phyloP scores from a whole-genome alignment of 768 basidiomycete species.

The Trametes cinnabarina region DNA sequence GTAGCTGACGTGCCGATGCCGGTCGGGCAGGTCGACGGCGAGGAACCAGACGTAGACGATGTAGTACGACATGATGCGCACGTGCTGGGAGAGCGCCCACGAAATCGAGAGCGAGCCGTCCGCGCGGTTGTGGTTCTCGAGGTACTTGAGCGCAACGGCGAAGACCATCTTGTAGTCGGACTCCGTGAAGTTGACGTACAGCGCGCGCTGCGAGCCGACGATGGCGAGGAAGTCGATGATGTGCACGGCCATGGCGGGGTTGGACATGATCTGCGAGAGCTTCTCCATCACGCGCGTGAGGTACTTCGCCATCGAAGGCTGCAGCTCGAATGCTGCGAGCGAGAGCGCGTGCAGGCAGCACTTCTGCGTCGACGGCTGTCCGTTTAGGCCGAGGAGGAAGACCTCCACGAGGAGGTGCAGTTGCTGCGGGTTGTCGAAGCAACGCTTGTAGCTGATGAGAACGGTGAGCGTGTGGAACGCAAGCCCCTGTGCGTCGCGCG shows the following conservation, averaged over 20 bases:
- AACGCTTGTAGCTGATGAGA: conserved; percentile 79
- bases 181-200: conserved; percentile 91
- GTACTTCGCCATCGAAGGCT: conserved; percentile 73
- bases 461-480: conserved; percentile 87
- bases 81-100: conserved; percentile 88
- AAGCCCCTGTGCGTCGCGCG: conserved; percentile 82
- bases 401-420: conserved; percentile 73
- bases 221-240: conserved; percentile 90
- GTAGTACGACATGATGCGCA: conserved; percentile 85
- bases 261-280: conserved; percentile 92
- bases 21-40: conserved; percentile 76
- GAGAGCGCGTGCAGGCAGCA: conserved; percentile 89
- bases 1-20: conserved; percentile 77
- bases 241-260: conserved; percentile 90
- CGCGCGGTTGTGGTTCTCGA: conserved; percentile 81
- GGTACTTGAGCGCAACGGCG: conserved; percentile 89
- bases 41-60: conserved; percentile 96
- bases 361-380: conserved; percentile 74
- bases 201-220: conserved; percentile 71
- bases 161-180: conserved; percentile 92
- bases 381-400: conserved; percentile 66
- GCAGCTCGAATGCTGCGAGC: conserved; percentile 84
- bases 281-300: conserved; percentile 81
- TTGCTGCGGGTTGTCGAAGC: conserved; percentile 61
- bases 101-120: conserved; percentile 61